phyloP scores from a whole-genome alignment of 306 rosid genomes.

The Canavalia gladiata region DNA sequence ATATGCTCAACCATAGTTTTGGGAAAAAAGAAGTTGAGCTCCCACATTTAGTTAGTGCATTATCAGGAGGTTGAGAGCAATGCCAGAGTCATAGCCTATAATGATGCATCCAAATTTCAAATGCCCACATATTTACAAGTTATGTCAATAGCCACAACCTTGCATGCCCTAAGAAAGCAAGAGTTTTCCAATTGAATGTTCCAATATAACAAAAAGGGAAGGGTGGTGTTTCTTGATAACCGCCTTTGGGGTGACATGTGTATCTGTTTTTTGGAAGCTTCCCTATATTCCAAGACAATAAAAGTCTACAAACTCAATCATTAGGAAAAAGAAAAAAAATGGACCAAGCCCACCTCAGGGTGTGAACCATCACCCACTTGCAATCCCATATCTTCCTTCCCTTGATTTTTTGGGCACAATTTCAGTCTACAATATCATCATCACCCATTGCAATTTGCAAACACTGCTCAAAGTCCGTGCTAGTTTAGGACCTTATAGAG shows the following conservation, averaged over 20 bases:
- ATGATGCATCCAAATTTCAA: background rate
- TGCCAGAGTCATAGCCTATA: background rate
- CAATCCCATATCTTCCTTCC: background rate
- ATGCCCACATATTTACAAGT: too few species aligned
- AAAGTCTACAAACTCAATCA: background rate
- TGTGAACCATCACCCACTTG: conserved; percentile 23
- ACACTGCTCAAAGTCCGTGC: conserved; percentile 3
- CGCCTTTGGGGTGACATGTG: background rate
- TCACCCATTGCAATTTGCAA: background rate
- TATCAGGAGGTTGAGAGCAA: background rate
- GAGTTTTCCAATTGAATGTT: background rate
- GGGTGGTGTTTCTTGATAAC: background rate
- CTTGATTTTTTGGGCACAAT: background rate
- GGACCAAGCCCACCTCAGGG: background rate
- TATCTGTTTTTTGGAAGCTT: conserved; percentile 14
- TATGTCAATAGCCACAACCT: background rate
- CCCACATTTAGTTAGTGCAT: too few species aligned
- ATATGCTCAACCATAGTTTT: background rate
- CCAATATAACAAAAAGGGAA: background rate
- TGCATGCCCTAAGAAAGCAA: background rate
- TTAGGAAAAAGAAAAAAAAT: background rate
- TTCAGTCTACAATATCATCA: conserved; percentile 20
- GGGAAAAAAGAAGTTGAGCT: background rate
- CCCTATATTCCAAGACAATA: conserved; percentile 5
- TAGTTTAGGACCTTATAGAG: background rate